Conservation (phyloP, 1,139 yeast species). For the Candida sojae region DNA sequence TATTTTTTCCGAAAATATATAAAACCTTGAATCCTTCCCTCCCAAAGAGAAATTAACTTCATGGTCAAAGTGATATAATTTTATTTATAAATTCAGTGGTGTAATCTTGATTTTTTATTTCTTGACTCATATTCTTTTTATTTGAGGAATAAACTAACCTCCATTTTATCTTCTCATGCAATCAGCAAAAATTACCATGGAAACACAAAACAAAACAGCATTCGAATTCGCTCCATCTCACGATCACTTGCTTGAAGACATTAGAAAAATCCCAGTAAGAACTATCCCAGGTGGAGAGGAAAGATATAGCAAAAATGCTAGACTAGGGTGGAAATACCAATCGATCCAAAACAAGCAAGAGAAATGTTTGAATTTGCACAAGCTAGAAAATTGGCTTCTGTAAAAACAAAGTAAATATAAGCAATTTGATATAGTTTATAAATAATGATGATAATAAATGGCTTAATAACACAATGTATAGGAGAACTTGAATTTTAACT, state of each 20-base stretch:
- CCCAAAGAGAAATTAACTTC: too few relatives aligned
- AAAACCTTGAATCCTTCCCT: too few relatives aligned
- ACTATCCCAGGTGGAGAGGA: conserved; percentile 1
- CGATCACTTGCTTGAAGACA: not conserved
- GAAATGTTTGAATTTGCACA: conserved; percentile 1
- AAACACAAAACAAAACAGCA: not conserved
- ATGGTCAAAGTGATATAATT: too few relatives aligned
- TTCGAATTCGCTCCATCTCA: not conserved
- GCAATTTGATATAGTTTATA: not conserved
- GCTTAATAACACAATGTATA: too few relatives aligned
- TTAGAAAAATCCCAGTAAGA: not conserved
- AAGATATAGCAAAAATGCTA: not conserved
- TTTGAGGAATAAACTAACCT: too few relatives aligned
- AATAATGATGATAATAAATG: not conserved
- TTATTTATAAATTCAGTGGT: too few relatives aligned
- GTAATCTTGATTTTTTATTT: too few relatives aligned
- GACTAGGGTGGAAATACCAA: conserved; percentile 1
- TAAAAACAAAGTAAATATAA: not conserved
- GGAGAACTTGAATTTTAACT: too few relatives aligned
- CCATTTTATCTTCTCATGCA: too few relatives aligned
- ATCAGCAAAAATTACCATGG: not conserved
- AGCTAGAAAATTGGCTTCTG: not conserved
- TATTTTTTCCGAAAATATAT: too few relatives aligned
- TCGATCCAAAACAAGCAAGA: not conserved
- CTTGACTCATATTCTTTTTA: too few relatives aligned